Evolutionary conservation across 176 grass and related monocot genomes (phyloP).

Genomic region (Olyra latifolia): DNA sequence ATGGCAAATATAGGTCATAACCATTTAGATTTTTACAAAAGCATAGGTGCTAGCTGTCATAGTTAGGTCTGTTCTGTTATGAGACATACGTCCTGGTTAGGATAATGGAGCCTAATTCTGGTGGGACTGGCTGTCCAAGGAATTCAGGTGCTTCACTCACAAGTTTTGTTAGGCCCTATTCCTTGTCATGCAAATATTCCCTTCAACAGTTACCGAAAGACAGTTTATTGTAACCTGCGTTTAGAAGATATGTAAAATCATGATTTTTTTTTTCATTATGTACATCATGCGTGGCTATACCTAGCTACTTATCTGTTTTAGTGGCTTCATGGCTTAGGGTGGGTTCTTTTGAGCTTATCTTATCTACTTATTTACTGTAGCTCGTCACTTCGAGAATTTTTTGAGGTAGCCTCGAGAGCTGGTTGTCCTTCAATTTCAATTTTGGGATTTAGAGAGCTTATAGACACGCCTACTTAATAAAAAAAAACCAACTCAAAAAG

Average conservation of each 20-base stretch:
- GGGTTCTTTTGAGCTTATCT: too few species aligned
- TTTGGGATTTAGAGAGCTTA: too few species aligned
- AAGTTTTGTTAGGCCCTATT: slow-evolving; percentile 32
- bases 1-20: neutral
- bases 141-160: slow-evolving; percentile 29
- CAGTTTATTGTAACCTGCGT: neutral
- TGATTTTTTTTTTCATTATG: neutral
- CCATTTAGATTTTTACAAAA: slow-evolving; percentile 22
- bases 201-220: slow-evolving; percentile 28
- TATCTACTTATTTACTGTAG: too few species aligned
- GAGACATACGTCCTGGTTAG: slow-evolving; percentile 35
- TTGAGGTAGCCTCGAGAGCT: too few species aligned
- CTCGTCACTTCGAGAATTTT: too few species aligned
- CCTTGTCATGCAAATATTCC: slow-evolving; percentile 48
- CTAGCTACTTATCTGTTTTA: too few species aligned
- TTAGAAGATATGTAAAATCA: neutral
- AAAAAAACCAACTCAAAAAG: too few species aligned
- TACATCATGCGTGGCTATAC: too few species aligned
- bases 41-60: slow-evolving; percentile 23
- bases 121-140: slow-evolving; percentile 29
- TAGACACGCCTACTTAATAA: too few species aligned
- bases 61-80: slow-evolving; percentile 33
- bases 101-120: slow-evolving; percentile 36
- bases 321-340: too few species aligned
- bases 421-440: too few species aligned